Evolutionary conservation across 2,329 filamentous ascomycete genomes (phyloP).

Genomic region (Aspergillus pseudoglaucus): DNA sequence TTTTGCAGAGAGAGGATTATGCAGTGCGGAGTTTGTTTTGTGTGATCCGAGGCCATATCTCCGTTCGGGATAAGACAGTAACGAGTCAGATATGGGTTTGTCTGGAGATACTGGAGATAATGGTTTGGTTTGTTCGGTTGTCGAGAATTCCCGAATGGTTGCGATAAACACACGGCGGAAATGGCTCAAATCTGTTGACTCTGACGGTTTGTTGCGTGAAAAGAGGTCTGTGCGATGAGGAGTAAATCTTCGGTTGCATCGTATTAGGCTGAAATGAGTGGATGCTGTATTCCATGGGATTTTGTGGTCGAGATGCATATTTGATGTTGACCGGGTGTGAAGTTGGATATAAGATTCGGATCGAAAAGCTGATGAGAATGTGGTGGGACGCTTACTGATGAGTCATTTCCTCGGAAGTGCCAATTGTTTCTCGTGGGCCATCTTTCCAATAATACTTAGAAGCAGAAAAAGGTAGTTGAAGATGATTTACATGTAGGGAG

Average conservation of each 20-base stretch:
- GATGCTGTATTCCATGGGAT: constrained; percentile 5
- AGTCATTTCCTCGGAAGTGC: no score
- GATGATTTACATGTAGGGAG: no score
- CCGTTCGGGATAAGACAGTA: not conserved
- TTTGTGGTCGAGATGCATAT: constrained; percentile 5
- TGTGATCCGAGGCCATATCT: constrained; percentile 1
- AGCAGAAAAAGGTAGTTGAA: no score
- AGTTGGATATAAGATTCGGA: no score
- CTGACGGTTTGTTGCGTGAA: not conserved
- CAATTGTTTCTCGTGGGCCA: no score
- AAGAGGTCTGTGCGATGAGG: constrained; percentile 1
- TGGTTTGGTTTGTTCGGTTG: not conserved
- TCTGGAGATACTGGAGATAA: not conserved
- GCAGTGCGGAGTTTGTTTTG: not conserved
- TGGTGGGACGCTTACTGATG: no score
- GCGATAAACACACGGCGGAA: not conserved
- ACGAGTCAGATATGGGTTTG: not conserved
- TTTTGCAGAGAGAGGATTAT: constrained; percentile 1
- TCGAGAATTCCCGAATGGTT: constrained; percentile 3
- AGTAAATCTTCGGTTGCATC: not conserved
- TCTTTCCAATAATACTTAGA: no score
- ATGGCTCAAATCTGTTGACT: constrained; percentile 1
- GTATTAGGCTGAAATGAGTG: not conserved
- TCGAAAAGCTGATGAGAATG: no score
- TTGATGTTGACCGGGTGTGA: no score